These are phyloP conservation scores for Coemansia sp. DNA, from an alignment of 192 early-diverging fungal species.

Conservation along the genomic window DNA sequence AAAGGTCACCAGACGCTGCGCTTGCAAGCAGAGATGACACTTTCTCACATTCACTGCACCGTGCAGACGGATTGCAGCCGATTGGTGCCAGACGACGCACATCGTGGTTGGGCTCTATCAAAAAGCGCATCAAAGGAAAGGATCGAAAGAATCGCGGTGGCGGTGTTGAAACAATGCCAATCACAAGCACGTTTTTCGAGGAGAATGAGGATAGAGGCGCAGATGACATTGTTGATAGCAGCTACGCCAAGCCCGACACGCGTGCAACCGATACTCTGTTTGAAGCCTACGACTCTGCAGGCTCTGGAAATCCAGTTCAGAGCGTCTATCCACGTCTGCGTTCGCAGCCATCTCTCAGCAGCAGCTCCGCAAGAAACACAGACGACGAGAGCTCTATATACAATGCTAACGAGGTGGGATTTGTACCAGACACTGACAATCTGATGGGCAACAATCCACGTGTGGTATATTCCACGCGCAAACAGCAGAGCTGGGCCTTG, in stretches of 20 bases:
- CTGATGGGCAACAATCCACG: background rate
- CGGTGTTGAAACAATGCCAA: conserved; percentile 7
- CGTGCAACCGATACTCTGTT: background rate
- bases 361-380: conserved; percentile 3
- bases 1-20: background rate
- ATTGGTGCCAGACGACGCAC: conserved; percentile 8
- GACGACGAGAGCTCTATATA: conserved; percentile 9
- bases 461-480: background rate
- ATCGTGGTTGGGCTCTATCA: conserved; percentile 41
- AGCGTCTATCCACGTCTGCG: conserved; percentile 40
- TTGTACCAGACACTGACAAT: conserved; percentile 32
- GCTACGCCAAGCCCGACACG: background rate
- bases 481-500: background rate
- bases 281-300: background rate
- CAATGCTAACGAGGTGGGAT: conserved; percentile 9
- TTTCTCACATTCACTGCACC: conserved; percentile 10
- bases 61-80: conserved; percentile 8
- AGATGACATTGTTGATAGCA: background rate
- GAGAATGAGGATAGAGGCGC: background rate
- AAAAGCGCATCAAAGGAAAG: conserved; percentile 13
- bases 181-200: background rate
- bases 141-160: conserved; percentile 4
- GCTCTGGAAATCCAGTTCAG: background rate
- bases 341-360: conserved; percentile 44
- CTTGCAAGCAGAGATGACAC: background rate